Percentiles rank a stretch among this genome's conserved stretches.
Conservation (phyloP, 495 filamentous ascomycete genomes). For the Cairneyella variabilis region DNA sequence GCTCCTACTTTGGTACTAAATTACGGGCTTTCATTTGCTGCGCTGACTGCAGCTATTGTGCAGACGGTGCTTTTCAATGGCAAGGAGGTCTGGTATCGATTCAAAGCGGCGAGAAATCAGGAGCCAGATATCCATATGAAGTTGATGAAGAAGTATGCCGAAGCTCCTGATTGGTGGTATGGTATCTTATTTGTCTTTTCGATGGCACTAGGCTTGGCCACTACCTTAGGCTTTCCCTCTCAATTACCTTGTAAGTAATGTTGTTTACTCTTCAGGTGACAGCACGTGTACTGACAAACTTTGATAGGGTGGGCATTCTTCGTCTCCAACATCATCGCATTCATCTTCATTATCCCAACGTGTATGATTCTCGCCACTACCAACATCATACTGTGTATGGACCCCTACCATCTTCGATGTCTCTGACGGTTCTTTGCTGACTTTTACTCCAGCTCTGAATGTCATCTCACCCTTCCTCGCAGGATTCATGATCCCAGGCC, state of each 20-base stretch:
- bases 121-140: conserved; percentile 45
- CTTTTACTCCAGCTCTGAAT: conserved; percentile 38
- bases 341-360: conserved; percentile 46
- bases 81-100: conserved; percentile 47
- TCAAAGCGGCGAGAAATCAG: conserved; percentile 16
- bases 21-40: conserved; percentile 68
- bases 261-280: not conserved
- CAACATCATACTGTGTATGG: conserved; percentile 57
- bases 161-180: conserved; percentile 55
- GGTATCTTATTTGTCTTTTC: conserved; percentile 45
- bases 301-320: conserved; percentile 54
- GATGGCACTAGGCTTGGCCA: conserved; percentile 56
- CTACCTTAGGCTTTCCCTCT: conserved; percentile 58
- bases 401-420: too few species aligned
- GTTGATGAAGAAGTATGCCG: conserved; percentile 54
- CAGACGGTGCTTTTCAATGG: conserved; percentile 63
- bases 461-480: conserved; percentile 68
- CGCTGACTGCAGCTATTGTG: conserved; percentile 60
- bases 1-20: conserved; percentile 59
- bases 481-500: conserved; percentile 64
- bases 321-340: conserved; percentile 54
- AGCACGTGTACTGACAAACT: not conserved
- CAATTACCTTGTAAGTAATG: conserved; percentile 48
- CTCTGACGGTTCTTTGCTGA: too few species aligned
- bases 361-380: conserved; percentile 60